Evolutionary conservation across 1,284 basidiomycete species (phyloP), one percentile per base, ranked within the genome.

Genomic region (Leccinum pallidistipes): DNA sequence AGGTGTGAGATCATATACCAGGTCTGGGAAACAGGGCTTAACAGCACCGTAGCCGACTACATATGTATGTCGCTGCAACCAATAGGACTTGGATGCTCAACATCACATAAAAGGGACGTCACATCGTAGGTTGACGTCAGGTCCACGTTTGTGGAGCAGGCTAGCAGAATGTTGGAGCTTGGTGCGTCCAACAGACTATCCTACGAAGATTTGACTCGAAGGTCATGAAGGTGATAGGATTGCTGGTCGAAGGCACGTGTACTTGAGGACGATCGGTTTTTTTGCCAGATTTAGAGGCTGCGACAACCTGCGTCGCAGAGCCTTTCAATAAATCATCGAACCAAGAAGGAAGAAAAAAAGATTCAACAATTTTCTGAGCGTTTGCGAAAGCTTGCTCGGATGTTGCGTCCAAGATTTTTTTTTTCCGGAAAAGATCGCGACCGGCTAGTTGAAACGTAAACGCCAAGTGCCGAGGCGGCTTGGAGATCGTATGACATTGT

Each of bases 401-500:
- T 36, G 34, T 14, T 36, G 14, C 36, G 36, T 36, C 36, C 36
- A 34, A 40, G 24, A 18, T 5, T 11, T 21, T 21, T 12, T 47
- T 47, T 47, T 7, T 3, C 10, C 11, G n/a, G 12, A n/a, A 36
- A n/a, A 18, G 12, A 40, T 43, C 9, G 32, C 40, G 52, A 56
- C 40, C 40, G 21, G 45, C 6, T 29, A 7, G 10, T 6, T 6
- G 59, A 9, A 27, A 45, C 18, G 47, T 32, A 59, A n/a, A 16
- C 10, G 18, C 34, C 50, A 65, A 65, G 55, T 24, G 64, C 68
- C 64, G 61, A 54, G 47, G 16, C 38, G 31, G 36, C 50, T 31
- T 36, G 36, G 51, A 49, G 6, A 47, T 70, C 67, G 70, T 61
- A 72, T 71, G 67, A 71, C 40, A 27, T 27, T 27, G 24, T 6